These are phyloP conservation scores for Ophiosphaerella korrae DNA, from an alignment of 2,329 filamentous ascomycete species.

Conservation along the genomic window DNA sequence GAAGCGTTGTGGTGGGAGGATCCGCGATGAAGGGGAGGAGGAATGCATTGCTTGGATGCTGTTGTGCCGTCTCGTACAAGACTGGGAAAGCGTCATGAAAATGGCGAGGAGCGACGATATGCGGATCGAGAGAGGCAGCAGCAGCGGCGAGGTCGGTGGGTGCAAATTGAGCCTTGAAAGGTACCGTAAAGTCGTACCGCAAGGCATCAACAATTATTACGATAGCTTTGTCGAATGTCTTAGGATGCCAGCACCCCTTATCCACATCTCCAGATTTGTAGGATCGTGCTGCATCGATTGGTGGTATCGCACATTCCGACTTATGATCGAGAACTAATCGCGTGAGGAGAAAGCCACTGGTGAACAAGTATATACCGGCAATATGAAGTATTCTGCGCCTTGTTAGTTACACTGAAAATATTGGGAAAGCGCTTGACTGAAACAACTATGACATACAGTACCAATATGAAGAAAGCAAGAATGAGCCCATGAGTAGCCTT, in stretches of 20 bases:
- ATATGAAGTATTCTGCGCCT: conserved; percentile 68
- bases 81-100: conserved; percentile 91
- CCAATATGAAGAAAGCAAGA: conserved; percentile 70
- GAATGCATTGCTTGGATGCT: conserved; percentile 80
- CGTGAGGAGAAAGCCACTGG: conserved; percentile 90
- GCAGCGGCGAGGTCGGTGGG: conserved; percentile 38
- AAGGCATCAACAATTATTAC: conserved; percentile 91
- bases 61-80: conserved; percentile 78
- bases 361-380: conserved; percentile 87
- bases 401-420: not conserved
- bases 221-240: conserved; percentile 88
- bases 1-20: conserved; percentile 90
- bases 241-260: conserved; percentile 93
- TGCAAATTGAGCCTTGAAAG: conserved; percentile 63
- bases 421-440: not conserved
- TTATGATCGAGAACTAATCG: conserved; percentile 79
- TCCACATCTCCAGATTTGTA: conserved; percentile 51
- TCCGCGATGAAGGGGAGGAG: conserved; percentile 95
- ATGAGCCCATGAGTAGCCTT: conserved; percentile 59
- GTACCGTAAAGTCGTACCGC: conserved; percentile 95
- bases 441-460: conserved; percentile 55
- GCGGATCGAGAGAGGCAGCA: conserved; percentile 15
- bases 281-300: conserved; percentile 57
- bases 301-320: conserved; percentile 76
- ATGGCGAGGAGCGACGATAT: conserved; percentile 53